Evolutionary conservation across 176 grass and related monocot species (phyloP).

Genomic region (Zoysia pacifica): DNA sequence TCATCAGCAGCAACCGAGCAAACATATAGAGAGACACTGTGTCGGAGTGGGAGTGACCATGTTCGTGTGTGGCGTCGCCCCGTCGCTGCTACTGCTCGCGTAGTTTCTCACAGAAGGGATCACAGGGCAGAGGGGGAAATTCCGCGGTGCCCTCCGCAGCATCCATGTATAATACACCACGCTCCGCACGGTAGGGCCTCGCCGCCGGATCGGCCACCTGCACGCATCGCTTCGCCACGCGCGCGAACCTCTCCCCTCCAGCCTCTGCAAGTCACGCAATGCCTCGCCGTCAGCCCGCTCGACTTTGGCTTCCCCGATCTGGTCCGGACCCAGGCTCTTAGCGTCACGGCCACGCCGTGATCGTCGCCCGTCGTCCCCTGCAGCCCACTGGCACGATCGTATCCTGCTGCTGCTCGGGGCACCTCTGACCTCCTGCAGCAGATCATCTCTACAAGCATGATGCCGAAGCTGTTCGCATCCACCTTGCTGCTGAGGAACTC

Average conservation of each 20-base stretch:
- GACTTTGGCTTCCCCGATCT: neutral
- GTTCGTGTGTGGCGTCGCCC: neutral
- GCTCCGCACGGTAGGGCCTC: neutral
- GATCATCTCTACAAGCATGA: constrained; percentile 7
- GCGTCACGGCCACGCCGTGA: neutral
- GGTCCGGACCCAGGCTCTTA: neutral
- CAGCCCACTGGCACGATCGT: neutral
- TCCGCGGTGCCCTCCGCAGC: neutral
- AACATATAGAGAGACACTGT: neutral
- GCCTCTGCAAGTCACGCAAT: neutral
- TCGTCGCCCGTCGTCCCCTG: neutral
- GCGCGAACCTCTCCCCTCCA: constrained; percentile 1
- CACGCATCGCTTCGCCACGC: neutral
- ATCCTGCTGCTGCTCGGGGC: neutral
- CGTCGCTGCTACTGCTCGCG: neutral
- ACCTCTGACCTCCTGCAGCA: neutral
- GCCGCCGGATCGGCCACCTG: neutral
- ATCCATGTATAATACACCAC: neutral
- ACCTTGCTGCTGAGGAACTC: constrained; percentile 15
- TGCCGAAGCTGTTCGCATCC: neutral
- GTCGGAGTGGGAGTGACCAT: neutral
- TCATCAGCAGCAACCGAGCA: too few relatives aligned
- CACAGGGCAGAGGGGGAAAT: neutral
- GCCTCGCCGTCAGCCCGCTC: neutral
- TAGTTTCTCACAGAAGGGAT: neutral